phyloP scores from a whole-genome alignment of 2,329 filamentous ascomycete species.

The Penicillium sp. region DNA sequence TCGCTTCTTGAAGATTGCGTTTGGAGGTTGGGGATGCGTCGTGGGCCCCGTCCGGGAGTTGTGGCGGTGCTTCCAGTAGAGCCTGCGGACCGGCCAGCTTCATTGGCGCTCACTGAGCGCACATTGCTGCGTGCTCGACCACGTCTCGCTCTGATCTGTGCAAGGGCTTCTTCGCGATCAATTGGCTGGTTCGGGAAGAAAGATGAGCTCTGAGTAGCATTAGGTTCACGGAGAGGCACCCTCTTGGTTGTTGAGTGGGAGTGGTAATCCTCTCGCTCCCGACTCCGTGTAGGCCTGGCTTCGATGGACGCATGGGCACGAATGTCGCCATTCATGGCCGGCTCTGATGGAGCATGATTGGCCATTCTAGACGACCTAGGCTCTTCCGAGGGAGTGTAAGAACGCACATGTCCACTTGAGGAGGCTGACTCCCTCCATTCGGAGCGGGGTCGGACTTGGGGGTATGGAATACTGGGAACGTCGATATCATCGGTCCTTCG shows the following conservation, averaged over 20 bases:
- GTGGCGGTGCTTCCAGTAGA: constrained; percentile 26
- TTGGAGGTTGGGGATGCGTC: constrained; percentile 36
- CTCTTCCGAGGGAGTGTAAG: constrained; percentile 17
- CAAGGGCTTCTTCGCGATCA: constrained; percentile 49
- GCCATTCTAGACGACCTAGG: constrained; percentile 4
- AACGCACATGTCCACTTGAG: constrained; percentile 6
- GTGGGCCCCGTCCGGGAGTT: constrained; percentile 27
- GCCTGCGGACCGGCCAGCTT: constrained; percentile 31
- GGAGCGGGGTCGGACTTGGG: constrained; percentile 4
- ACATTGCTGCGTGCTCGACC: constrained; percentile 46
- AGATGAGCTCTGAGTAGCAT: constrained; percentile 19
- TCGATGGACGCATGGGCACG: constrained; percentile 4
- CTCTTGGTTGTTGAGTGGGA: constrained; percentile 30
- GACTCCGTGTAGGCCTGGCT: constrained; percentile 10
- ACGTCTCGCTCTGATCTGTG: constrained; percentile 50
- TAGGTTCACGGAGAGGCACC: constrained; percentile 34
- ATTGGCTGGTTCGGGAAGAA: constrained; percentile 45
- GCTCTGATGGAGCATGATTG: constrained; percentile 1
- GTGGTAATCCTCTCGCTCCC: constrained; percentile 12
- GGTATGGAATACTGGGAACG: constrained; percentile 8
- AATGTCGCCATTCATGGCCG: background rate
- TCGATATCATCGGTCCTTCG: constrained; percentile 19
- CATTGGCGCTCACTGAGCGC: constrained; percentile 41
- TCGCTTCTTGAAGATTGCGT: constrained; percentile 28
- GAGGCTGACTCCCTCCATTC: constrained; percentile 9